phyloP scores from a whole-genome alignment of 345 rosid species.

The Sisymbrium altissimum region DNA sequence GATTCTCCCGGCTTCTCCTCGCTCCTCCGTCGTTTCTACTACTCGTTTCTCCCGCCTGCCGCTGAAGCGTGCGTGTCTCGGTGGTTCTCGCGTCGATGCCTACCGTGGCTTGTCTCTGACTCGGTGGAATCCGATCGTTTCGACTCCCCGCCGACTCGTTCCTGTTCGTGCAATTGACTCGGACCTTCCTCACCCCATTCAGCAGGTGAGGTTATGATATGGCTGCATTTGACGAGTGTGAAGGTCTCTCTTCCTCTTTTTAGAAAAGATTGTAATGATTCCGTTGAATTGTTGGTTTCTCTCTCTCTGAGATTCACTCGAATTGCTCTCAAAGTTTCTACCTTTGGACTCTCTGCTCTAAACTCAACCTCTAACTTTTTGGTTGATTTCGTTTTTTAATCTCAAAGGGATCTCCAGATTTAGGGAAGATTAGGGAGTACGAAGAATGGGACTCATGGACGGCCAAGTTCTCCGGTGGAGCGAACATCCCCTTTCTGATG shows the following conservation, averaged over 20 bases:
- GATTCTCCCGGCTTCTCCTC: conserved; percentile 1
- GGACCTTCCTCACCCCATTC: conserved; percentile 51
- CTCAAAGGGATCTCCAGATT: conserved; percentile 40
- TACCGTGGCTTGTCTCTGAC: conserved; percentile 11
- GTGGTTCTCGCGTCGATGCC: not conserved
- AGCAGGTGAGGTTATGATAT: conserved; percentile 48
- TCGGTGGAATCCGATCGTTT: conserved; percentile 26
- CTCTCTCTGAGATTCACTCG: not conserved
- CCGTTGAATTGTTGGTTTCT: too few relatives aligned
- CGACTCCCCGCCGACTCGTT: conserved; percentile 37
- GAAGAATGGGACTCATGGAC: conserved; percentile 84
- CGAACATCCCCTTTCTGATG: conserved; percentile 76
- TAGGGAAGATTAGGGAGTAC: conserved; percentile 38
- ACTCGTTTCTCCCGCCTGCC: conserved; percentile 9
- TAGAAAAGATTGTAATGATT: too few relatives aligned
- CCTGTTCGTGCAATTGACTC: conserved; percentile 50
- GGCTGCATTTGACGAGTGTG: too few relatives aligned
- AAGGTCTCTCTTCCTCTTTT: too few relatives aligned
- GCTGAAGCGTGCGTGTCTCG: conserved; percentile 12
- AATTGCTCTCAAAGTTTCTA: not conserved
- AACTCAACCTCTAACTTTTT: not conserved
- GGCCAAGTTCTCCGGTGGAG: conserved; percentile 64
- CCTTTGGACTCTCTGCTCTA: not conserved
- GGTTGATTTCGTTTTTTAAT: too few relatives aligned
- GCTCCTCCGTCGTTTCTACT: not conserved